A percentile compares a stretch with the other conserved stretches of the same genome.
These are phyloP conservation scores for Ceratobasidium theobromae DNA, from an alignment of 1,284 basidiomycete species.

Conservation along the genomic window DNA sequence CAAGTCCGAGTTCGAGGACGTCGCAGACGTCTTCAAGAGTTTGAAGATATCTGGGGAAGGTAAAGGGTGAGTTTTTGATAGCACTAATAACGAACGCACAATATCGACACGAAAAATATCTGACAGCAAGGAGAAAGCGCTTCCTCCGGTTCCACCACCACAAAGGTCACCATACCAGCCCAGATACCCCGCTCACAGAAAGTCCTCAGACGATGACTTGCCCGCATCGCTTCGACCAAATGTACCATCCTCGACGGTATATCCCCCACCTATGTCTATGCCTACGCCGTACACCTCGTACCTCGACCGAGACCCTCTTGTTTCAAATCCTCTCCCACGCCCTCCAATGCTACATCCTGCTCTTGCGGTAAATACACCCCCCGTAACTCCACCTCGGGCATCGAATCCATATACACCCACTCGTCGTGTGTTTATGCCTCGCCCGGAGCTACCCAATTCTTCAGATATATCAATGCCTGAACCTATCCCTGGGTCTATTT, in stretches of 20 bases:
- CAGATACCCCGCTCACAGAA: conserved; percentile 1
- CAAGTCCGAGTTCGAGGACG: conserved; percentile 2
- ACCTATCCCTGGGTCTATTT: background rate
- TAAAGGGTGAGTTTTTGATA: background rate
- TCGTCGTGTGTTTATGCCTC: conserved; percentile 13
- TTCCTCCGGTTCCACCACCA: background rate
- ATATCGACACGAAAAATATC: background rate
- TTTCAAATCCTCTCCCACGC: conserved; percentile 7
- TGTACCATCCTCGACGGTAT: background rate
- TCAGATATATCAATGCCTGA: background rate
- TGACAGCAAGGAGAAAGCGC: conserved; percentile 16
- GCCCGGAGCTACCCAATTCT: background rate
- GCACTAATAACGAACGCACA: background rate
- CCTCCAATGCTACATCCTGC: conserved; percentile 12
- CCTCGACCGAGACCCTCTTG: background rate
- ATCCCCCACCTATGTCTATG: conserved; percentile 15
- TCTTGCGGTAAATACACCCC: background rate
- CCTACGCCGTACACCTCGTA: conserved; percentile 8
- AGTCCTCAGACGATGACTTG: background rate
- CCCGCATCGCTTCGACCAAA: conserved; percentile 10
- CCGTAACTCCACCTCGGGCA: conserved; percentile 1
- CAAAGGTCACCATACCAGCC: background rate
- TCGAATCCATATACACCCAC: conserved; percentile 1
- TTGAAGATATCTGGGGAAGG: conserved; percentile 7
- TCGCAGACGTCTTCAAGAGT: conserved; percentile 15